Percentiles rank a stretch among this genome's conserved stretches.
phyloP scores from a whole-genome alignment of 805 yeast genomes.

The Kluyveromyces aestuarii region DNA sequence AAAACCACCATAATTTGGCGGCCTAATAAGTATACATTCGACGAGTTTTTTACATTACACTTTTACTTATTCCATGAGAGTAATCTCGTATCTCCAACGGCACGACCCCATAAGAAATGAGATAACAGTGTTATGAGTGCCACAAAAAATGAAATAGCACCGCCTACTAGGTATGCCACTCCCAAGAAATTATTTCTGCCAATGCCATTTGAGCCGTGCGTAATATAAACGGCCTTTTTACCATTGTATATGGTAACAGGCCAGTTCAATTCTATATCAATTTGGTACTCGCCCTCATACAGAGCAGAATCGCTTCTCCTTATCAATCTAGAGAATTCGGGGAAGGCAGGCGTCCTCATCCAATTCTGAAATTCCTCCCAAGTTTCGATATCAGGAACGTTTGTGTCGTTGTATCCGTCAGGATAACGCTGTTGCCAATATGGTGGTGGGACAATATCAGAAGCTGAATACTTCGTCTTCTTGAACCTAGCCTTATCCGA shows the following conservation, averaged over 20 bases:
- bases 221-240: conserved; percentile 53
- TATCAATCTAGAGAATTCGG: conserved; percentile 57
- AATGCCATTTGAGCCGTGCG: conserved; percentile 66
- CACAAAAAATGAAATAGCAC: conserved; percentile 55
- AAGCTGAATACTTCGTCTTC: conserved; percentile 56
- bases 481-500: conserved; percentile 66
- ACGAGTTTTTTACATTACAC: not conserved
- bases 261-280: conserved; percentile 65
- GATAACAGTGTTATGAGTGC: conserved; percentile 44
- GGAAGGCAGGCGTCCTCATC: conserved; percentile 86
- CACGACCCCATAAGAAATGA: conserved; percentile 58
- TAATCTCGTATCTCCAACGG: conserved; percentile 59
- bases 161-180: conserved; percentile 64
- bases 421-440: conserved; percentile 79
- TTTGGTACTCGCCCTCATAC: conserved; percentile 51
- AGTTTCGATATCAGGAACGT: conserved; percentile 62
- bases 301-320: conserved; percentile 50
- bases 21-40: not conserved
- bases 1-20: not conserved
- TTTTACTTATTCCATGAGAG: conserved; percentile 61
- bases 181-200: conserved; percentile 72
- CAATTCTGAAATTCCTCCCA: conserved; percentile 91
- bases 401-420: conserved; percentile 76
- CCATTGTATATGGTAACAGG: conserved; percentile 67
- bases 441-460: conserved; percentile 86